These are phyloP conservation scores for Talaromyces sp. DNA, from an alignment of 2,329 filamentous ascomycete species.

Conservation along the genomic window DNA sequence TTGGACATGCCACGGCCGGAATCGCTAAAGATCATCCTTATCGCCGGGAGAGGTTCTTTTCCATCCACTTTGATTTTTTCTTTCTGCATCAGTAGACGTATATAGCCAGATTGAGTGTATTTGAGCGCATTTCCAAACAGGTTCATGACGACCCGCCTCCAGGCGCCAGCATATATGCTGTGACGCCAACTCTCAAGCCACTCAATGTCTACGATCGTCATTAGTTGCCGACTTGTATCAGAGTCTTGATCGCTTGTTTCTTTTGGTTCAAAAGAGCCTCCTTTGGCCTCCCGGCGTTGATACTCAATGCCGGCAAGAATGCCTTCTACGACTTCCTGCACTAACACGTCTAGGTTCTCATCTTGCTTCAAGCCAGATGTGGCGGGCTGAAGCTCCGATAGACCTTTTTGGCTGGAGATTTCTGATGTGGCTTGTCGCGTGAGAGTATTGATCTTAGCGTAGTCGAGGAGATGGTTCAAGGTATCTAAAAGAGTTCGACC, in stretches of 20 bases:
- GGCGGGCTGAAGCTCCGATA: neutral
- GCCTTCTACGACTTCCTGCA: neutral
- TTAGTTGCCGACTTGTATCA: neutral
- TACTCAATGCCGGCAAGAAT: neutral
- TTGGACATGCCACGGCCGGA: neutral
- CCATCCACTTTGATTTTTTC: neutral
- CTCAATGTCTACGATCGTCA: neutral
- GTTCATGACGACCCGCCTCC: neutral
- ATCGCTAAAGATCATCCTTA: neutral
- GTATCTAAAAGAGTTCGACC: conserved; percentile 43
- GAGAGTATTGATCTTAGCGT: conserved; percentile 28
- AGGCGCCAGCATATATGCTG: neutral
- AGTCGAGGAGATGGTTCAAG: conserved; percentile 38
- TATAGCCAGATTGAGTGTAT: neutral
- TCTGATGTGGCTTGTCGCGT: neutral
- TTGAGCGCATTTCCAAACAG: neutral
- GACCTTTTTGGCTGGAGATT: neutral
- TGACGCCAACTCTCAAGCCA: neutral
- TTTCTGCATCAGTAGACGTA: neutral
- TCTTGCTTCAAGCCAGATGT: neutral
- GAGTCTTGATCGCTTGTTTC: neutral
- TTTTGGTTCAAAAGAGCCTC: neutral
- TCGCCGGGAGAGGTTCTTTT: neutral
- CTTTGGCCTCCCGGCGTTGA: neutral
- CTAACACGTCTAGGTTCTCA: neutral